Conservation (phyloP, 495 filamentous ascomycete genomes). For the Massariosphaeria phaeospora region DNA sequence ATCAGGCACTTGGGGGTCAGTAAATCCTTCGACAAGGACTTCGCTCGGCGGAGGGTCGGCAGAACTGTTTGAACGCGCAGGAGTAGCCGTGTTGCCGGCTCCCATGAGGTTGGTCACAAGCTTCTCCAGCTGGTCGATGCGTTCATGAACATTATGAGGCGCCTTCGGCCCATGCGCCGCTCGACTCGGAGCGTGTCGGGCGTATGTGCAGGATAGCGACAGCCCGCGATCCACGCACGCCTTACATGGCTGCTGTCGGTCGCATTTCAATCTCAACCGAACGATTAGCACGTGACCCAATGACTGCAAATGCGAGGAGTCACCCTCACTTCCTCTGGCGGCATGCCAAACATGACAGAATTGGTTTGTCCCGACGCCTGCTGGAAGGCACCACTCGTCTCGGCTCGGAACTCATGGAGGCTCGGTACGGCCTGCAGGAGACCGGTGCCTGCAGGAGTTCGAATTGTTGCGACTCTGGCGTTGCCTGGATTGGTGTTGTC, state of each 20-base stretch:
- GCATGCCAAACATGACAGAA: slow-evolving; percentile 18
- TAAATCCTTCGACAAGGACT: too few species aligned
- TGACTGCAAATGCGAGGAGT: background rate
- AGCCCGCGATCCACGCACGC: slow-evolving; percentile 21
- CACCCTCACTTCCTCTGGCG: slow-evolving; percentile 19
- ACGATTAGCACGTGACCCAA: slow-evolving; percentile 1
- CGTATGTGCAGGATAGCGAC: slow-evolving; percentile 17
- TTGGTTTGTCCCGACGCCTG: slow-evolving; percentile 22
- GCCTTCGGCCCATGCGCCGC: background rate
- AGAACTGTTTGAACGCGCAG: background rate
- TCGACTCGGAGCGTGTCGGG: background rate
- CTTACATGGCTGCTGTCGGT: slow-evolving; percentile 22
- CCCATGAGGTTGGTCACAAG: slow-evolving; percentile 20
- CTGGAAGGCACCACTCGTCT: slow-evolving; percentile 18
- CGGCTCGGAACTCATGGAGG: slow-evolving; percentile 9
- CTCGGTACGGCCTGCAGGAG: too few species aligned
- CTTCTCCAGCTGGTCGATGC: slow-evolving; percentile 19
- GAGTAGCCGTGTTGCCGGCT: background rate
- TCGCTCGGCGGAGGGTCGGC: background rate
- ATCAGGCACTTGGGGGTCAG: background rate
- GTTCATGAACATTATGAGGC: slow-evolving; percentile 17
- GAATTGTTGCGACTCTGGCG: too few species aligned
- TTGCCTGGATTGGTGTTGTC: too few species aligned
- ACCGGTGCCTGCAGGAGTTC: too few species aligned
- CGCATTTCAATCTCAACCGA: slow-evolving; percentile 16